Evolutionary conservation across 2,329 filamentous ascomycete species (phyloP), one percentile per base, ranked within the genome.

Genomic region (Coniochaeta prunicola): DNA sequence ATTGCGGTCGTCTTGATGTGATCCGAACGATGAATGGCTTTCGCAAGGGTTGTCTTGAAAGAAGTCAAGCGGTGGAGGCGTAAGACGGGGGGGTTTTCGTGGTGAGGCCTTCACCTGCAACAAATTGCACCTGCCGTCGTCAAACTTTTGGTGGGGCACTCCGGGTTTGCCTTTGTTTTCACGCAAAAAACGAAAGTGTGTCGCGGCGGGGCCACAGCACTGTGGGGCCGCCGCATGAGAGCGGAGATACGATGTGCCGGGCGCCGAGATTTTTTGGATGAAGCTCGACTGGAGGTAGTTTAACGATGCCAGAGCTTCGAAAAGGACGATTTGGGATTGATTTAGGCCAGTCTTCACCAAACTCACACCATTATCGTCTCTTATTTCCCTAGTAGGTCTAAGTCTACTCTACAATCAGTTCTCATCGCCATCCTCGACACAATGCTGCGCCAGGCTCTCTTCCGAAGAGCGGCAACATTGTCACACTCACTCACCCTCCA

Each of bases 1-100:
- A 71, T 73, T 66, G 69, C 68, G 62, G 67, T 21, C 33, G 45
- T 54, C 7, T 24, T n/a, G 21, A 24, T 24, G 6, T 13, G 36
- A 45, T 2, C 12, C 40, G n/a, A 7, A 21, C 40, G 40, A 19
- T 13, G 12, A 19, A 21, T 40, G 59, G 58, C n/a, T 30, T 19
- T 34, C 30, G 53, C 17, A n/a, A 28, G 53, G 38, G 30, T n/a
- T 24, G 24, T 17, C 12, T 57, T 38, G 24, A 53, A 53, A 42
- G 53, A 38, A 56, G 21, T 57, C 56, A 24, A 24, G 40, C 24
- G 58, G 42, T 33, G 53, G 48, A 58, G 58, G 38, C 58, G 59
- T 7, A 42, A 57, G 56, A 58, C 40, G 58, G 33, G 56, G 42
- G 55, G n/a, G n/a, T n/a, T n/a, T 58, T 60, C 33, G 57, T 36